Base-by-base conservation (phyloP, 208 protist genomes). In the Acanthamoeba culbertsoni region DNA sequence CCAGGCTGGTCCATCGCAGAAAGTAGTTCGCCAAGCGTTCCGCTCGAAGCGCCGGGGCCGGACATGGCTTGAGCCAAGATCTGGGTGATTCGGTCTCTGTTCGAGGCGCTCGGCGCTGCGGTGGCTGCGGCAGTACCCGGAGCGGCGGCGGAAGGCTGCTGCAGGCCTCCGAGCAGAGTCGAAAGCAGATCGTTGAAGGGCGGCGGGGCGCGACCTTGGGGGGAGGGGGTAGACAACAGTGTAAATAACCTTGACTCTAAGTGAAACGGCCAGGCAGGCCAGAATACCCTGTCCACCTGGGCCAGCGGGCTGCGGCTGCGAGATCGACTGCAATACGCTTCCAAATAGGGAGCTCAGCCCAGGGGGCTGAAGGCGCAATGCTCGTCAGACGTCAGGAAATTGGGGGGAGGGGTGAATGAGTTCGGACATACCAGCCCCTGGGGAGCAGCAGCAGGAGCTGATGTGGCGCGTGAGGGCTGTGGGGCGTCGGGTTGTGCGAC, bases 321-420 rank as follows among this genome's bases (percentile, higher is more conserved):
- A 84, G 23, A 84, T 37, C 43, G 73, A 84, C 45, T 84, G 73
- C 0, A 84, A 43, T 8, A 84, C 37, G 43, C 55, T 84, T 10
- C 73, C 73, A 40, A 84, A 84, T 43, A 84, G n/a, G 45, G 73
- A 84, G 45, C 73, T 84, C 73, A 84, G 43, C 28, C 42, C 73
- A 84, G 73, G 73, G 28, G 73, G 73, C 73, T 84, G 73, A 37
- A 55, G 28, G 23, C 2, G 59, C 18, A 31, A 10, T 31, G 31
- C 14, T 28, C 28, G 40, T 12, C 6, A 18, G 4, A 79, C 20
- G 6, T 7, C 8, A 42, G 2, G 12, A 8, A 73, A 43, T 7
- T 5, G 18, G 8, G 20, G 16, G 5, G 68, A 48, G 2, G 10
- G n/a, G 12, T 46, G 1, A 31, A 48, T 14, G 35, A 14, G 0